These are phyloP conservation scores for Dipteronia dyeriana DNA, from an alignment of 345 rosid genomes.

Conservation along the genomic window DNA sequence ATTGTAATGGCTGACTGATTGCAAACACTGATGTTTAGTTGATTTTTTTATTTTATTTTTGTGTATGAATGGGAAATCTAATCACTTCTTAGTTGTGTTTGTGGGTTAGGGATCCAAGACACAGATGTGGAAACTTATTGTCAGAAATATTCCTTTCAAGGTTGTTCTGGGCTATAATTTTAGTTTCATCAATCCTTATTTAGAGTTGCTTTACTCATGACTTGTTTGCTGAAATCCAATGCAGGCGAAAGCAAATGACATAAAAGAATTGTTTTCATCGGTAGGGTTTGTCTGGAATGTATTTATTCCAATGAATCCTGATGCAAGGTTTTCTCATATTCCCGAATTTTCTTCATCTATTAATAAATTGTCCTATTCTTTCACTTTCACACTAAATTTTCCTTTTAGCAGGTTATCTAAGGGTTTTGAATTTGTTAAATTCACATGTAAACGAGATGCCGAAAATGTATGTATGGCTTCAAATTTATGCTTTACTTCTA, in stretches of 20 bases:
- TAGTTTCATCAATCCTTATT: conserved; percentile 5
- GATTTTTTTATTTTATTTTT: background rate
- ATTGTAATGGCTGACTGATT: conserved; percentile 4
- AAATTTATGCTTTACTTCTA: conserved; percentile 16
- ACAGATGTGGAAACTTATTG: conserved; percentile 92
- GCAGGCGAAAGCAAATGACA: conserved; percentile 72
- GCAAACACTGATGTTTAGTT: background rate
- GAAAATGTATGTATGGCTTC: conserved; percentile 72
- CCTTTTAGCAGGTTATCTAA: conserved; percentile 67
- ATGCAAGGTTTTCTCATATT: conserved; percentile 61
- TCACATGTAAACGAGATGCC: conserved; percentile 86
- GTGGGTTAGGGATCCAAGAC: conserved; percentile 83
- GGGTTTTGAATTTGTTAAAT: conserved; percentile 95
- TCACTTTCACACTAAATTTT: conserved; percentile 7
- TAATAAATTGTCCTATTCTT: background rate
- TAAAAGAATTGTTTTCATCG: conserved; percentile 61
- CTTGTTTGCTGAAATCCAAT: conserved; percentile 19
- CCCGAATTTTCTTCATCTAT: background rate
- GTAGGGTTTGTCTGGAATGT: conserved; percentile 96
- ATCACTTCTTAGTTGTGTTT: conserved; percentile 18
- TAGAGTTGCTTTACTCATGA: conserved; percentile 15
- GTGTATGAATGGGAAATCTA: background rate
- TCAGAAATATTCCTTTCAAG: conserved; percentile 93
- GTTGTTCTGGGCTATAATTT: conserved; percentile 38
- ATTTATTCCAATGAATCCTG: conserved; percentile 66